phyloP scores from a whole-genome alignment of 2,329 filamentous ascomycete genomes.

The Botrytis hyacinthi region DNA sequence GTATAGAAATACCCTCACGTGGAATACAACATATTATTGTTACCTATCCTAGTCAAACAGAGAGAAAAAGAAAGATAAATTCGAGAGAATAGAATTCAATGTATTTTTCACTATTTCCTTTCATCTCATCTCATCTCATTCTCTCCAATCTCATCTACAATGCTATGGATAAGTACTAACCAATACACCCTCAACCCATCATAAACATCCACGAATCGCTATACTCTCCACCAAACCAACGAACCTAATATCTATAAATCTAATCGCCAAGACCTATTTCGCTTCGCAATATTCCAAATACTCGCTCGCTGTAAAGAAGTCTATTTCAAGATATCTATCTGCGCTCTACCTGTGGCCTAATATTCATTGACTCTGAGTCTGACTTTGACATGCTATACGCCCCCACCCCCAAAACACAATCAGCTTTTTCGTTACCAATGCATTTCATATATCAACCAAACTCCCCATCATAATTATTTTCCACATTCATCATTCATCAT shows the following conservation, averaged over 20 bases:
- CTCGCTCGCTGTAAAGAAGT: background rate
- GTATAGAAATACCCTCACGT: background rate
- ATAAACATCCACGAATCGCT: background rate
- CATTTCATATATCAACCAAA: background rate
- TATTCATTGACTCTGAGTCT: background rate
- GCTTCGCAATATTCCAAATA: background rate
- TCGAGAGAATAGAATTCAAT: background rate
- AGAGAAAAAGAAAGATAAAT: background rate
- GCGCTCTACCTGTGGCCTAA: background rate
- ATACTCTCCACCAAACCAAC: background rate
- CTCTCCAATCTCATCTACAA: background rate
- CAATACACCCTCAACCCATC: background rate
- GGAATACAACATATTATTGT: background rate
- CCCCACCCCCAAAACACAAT: too few relatives aligned
- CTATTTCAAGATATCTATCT: background rate
- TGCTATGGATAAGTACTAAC: background rate
- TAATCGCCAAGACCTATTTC: background rate
- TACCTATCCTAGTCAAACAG: background rate
- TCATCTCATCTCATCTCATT: too few relatives aligned
- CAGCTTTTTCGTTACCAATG: background rate
- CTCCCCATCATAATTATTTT: background rate
- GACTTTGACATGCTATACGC: background rate
- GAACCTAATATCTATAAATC: background rate
- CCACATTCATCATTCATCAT: background rate
- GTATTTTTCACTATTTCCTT: background rate